Conservation (phyloP, 202 grass and related monocot genomes). For the Bolboschoenoplectus hybrid region DNA sequence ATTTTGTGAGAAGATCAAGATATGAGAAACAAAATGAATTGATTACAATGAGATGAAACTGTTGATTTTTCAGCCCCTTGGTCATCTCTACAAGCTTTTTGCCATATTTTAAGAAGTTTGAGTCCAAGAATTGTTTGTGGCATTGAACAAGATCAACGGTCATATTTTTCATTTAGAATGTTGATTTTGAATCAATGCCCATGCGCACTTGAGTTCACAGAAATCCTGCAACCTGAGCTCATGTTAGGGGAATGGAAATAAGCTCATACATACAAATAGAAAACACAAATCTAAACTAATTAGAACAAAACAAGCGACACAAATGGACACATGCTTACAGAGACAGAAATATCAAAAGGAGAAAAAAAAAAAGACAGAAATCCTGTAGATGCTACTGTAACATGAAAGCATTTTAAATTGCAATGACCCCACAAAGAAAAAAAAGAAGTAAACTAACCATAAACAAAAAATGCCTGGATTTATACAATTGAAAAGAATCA, state of each 20-base stretch:
- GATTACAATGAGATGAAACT: slow-evolving; percentile 2
- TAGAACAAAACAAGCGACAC: not conserved
- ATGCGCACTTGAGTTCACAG: not conserved
- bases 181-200: not conserved
- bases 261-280: not conserved
- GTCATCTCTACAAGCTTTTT: not conserved
- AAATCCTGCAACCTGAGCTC: not conserved
- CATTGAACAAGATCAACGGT: not conserved
- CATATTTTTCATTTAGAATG: not conserved
- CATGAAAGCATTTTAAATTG: not conserved
- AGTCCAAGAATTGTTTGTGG: not conserved
- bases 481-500: not conserved
- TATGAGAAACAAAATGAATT: not conserved
- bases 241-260: not conserved
- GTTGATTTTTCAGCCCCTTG: not conserved
- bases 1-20: slow-evolving; percentile 3
- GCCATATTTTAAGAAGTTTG: not conserved
- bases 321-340: not conserved
- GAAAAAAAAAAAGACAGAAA: not conserved
- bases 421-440: not conserved
- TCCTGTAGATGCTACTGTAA: not conserved
- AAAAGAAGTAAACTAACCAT: not conserved
- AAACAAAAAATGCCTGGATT: slow-evolving; percentile 12
- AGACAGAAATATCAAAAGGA: not conserved
- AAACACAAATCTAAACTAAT: not conserved